Evolutionary conservation across 1,139 yeast species (phyloP), one percentile per base, ranked within the genome.

Genomic region (Sugiyamaella xylanicola): DNA sequence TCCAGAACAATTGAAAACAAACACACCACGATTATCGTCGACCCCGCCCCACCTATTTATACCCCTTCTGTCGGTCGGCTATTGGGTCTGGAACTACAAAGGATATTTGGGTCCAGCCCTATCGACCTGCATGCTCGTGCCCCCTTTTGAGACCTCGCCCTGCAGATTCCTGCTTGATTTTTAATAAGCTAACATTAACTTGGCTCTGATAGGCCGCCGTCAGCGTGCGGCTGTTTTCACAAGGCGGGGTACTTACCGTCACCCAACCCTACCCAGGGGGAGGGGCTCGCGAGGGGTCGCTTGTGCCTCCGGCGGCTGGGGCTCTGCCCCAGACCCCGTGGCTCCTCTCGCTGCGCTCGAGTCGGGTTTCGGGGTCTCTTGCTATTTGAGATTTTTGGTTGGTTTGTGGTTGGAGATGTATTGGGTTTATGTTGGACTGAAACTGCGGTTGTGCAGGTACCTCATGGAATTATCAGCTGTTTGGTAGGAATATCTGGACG

Each of bases 71-170:
- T 22, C 29, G 47, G 22, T 32, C 37, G 37, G 37, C 37, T 32
- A 32, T 8, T 15, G 13, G 37, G 15, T 15, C 13, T 32, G 4
- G 37, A n/a, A 21, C 25, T 15, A 45, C 48, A 46, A 46, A 46
- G 50, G 20, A 32, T 19, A 20, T 46, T 36, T 35, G 19, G 42
- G 49, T 19, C 41, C 50, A 46, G 50, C 50, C 50, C 27, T 46
- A 36, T 35, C 22, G 22, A 36, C 29, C 4, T 45, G 49, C 27
- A 29, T 17, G 20, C 20, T 45, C n/a, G 25, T 5, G 36, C 15
- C 37, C 5, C 15, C 29, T 20, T 16, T 46, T 42, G 49, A 46
- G 49, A 46, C 49, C 42, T n/a, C 42, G 22, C 50, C 50, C 42
- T 46, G 43, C 50, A 36, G 50, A 2, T 46, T 9, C 36, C 43